A percentile compares a stretch with the other conserved stretches of the same genome.
Conservation (phyloP, 495 filamentous ascomycete genomes). For the Annulohypoxylon nitens region DNA sequence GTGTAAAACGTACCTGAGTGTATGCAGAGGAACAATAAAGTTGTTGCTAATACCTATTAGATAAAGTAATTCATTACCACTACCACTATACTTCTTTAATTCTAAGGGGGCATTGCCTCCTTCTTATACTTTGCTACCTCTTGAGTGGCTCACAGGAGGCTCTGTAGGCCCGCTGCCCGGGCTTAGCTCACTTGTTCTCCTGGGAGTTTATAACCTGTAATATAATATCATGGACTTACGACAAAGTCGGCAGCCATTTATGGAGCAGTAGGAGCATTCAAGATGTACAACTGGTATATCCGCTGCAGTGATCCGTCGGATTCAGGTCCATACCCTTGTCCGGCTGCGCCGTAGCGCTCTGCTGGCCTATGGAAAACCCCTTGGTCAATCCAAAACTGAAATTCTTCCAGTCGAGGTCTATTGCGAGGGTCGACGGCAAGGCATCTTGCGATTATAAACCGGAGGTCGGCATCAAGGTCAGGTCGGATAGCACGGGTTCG, state of each 20-base stretch:
- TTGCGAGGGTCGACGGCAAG: constrained; percentile 22
- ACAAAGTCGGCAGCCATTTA: not conserved
- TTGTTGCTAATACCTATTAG: too few species aligned
- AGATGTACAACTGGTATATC: constrained; percentile 1
- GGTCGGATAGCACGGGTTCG: not conserved
- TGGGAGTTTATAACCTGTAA: not conserved
- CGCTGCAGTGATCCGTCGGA: not conserved
- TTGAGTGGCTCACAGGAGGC: too few species aligned
- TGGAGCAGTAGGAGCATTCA: not conserved
- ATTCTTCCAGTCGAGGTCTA: constrained; percentile 9
- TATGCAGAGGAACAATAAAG: too few species aligned
- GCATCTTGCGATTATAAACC: constrained; percentile 13
- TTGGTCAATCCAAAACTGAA: not conserved
- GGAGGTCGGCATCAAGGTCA: constrained; percentile 9
- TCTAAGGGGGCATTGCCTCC: too few species aligned
- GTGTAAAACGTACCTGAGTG: too few species aligned
- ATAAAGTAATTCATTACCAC: too few species aligned
- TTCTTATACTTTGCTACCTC: too few species aligned
- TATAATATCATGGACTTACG: not conserved
- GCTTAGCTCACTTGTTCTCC: too few species aligned
- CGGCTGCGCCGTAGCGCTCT: constrained; percentile 4
- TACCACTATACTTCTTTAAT: too few species aligned
- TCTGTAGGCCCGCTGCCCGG: too few species aligned
- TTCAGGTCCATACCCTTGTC: not conserved
- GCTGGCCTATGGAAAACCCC: not conserved